Evolutionary conservation across 345 rosid genomes (phyloP).

Genomic region (Microthlaspi erraticum): DNA sequence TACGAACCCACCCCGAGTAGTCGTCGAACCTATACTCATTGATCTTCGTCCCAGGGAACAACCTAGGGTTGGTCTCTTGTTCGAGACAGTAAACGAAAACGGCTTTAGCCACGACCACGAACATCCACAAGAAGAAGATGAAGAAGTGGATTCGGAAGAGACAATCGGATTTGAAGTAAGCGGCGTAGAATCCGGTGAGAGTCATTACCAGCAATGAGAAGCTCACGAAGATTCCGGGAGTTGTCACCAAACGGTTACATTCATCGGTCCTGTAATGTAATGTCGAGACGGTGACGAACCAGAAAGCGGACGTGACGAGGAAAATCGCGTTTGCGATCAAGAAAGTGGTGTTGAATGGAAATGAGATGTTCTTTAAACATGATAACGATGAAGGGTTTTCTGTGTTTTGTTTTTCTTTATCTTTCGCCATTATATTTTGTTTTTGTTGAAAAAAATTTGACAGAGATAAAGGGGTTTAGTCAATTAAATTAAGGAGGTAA

Average conservation of each 20-base stretch:
- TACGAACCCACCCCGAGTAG: conserved; percentile 46
- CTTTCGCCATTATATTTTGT: conserved; percentile 24
- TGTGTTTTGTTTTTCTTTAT: conserved; percentile 28
- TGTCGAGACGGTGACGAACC: conserved; percentile 30
- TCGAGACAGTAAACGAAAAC: conserved; percentile 21
- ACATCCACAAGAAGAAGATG: conserved; percentile 46
- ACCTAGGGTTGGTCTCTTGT: conserved; percentile 27
- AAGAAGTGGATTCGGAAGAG: conserved; percentile 42
- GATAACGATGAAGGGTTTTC: neutral
- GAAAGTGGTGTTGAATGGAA: conserved; percentile 42
- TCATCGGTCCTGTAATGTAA: conserved; percentile 38
- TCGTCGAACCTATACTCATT: conserved; percentile 42
- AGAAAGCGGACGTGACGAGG: conserved; percentile 28
- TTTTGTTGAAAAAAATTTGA: neutral
- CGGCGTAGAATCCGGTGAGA: conserved; percentile 37
- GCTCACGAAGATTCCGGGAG: conserved; percentile 39
- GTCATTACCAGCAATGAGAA: conserved; percentile 36
- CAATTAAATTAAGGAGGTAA: neutral
- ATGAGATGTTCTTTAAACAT: conserved; percentile 20
- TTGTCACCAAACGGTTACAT: conserved; percentile 36
- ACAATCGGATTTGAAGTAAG: conserved; percentile 45
- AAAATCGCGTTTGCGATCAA: conserved; percentile 36
- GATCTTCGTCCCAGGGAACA: conserved; percentile 43
- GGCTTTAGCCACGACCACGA: conserved; percentile 38
- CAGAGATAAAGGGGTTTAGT: neutral